These are phyloP conservation scores for Epicoccum nigrum DNA, from an alignment of 2,329 filamentous ascomycete genomes.

Conservation along the genomic window DNA sequence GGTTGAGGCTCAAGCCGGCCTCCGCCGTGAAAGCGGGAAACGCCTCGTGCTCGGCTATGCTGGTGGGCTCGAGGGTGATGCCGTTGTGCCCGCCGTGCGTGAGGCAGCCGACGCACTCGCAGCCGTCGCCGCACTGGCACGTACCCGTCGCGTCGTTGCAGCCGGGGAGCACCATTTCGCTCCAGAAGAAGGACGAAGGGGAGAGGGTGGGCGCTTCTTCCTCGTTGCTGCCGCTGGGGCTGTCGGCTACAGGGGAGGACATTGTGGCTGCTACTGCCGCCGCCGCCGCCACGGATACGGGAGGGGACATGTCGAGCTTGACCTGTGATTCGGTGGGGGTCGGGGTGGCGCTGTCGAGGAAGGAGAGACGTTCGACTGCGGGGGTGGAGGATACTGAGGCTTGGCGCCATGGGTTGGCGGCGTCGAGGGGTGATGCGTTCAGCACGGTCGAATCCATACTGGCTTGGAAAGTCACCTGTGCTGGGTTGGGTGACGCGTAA, in stretches of 20 bases:
- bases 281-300: conserved; percentile 22
- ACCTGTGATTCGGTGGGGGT: conserved; percentile 15
- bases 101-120: conserved; percentile 59
- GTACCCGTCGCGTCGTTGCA: conserved; percentile 58
- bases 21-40: conserved; percentile 24
- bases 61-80: conserved; percentile 41
- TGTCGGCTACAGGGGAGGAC: conserved; percentile 31
- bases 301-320: conserved; percentile 18
- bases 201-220: conserved; percentile 45
- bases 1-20: conserved; percentile 12
- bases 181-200: conserved; percentile 47
- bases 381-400: conserved; percentile 21
- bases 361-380: conserved; percentile 21
- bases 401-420: conserved; percentile 35
- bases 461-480: conserved; percentile 31
- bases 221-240: conserved; percentile 38
- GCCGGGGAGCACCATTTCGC: conserved; percentile 45
- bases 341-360: conserved; percentile 20
- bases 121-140: conserved; percentile 60
- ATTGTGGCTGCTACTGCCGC: not conserved
- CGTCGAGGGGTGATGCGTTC: conserved; percentile 20
- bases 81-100: conserved; percentile 59
- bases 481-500: conserved; percentile 26
- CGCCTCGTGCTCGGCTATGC: conserved; percentile 19
- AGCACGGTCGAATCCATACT: conserved; percentile 29